Base-by-base conservation (phyloP, 805 yeast species). In the Suhomyces tanzawaensis region DNA sequence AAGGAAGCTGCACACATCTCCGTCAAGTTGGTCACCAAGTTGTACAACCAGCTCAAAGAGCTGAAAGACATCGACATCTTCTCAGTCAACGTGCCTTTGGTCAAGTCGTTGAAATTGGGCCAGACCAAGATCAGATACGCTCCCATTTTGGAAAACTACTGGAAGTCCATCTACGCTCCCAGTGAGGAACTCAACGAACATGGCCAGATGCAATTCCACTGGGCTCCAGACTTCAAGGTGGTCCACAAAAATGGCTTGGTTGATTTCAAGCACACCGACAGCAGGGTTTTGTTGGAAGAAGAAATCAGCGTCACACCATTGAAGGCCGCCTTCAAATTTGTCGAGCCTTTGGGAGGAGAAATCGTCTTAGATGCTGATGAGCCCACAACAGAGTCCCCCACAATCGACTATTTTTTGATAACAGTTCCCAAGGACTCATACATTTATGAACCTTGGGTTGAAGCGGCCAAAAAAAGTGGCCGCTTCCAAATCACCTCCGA, bases 11-110 rank as follows among this genome's bases (percentile, higher is more conserved):
- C 93, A 16, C 63, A 68, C 44, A 67, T 84, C 27, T 71, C 91
- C 1, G 80, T 89, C 15, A 74, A 75, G 47, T 62, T 90, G 18
- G 73, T 87, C 28, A 55, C 75, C 39, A 67, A 83, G 46, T 65
- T 91, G 37, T 74, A 72, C 50, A 54, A 64, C 1, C 68, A 77
- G 41, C 84, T 96, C 85, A 60, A 70, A 34, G 32, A 48, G 2
- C 62, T 64, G 18, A 52, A 55, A 2, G 61, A 56, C 1, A 79
- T 77, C 1, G 96, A 91, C 48, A 59, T 91, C 27, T 91, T 83
- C 59, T 72, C 88, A n/a, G 69, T 93, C 19, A 93, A 91, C 56
- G 74, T 93, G 4, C 98, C 99, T 3, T 66, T 93, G 30, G 63
- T 67, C n/a, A 71, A 69, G 3, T 60, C 67, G 6, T 66, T 87